phyloP scores from a whole-genome alignment of 2,329 filamentous ascomycete species.

The Byssoonygena ceratinophila region DNA sequence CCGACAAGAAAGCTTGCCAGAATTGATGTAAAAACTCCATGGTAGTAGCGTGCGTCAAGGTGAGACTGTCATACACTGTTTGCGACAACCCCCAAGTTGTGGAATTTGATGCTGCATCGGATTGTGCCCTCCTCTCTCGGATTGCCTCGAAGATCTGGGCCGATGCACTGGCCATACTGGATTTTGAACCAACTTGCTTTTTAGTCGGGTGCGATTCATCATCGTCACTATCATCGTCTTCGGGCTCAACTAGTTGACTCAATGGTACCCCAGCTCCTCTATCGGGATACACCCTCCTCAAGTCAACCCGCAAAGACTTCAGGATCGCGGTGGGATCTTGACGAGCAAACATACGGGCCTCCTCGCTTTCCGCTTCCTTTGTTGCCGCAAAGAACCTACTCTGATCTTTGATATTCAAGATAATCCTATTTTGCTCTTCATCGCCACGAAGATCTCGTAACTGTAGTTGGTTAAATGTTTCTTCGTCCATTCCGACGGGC shows the following conservation, averaged over 20 bases:
- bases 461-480: constrained; percentile 61
- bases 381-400: constrained; percentile 55
- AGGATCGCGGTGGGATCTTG: constrained; percentile 63
- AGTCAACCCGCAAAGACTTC: constrained; percentile 51
- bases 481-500: constrained; percentile 58
- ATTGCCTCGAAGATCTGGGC: constrained; percentile 50
- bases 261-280: constrained; percentile 59
- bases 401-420: constrained; percentile 80
- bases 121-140: constrained; percentile 45
- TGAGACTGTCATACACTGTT: constrained; percentile 51
- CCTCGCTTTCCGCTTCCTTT: constrained; percentile 32
- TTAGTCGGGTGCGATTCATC: constrained; percentile 38
- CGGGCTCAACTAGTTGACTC: constrained; percentile 48
- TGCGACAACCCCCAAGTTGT: constrained; percentile 40
- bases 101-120: constrained; percentile 28
- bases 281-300: constrained; percentile 41
- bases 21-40: constrained; percentile 97
- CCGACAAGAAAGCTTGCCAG: constrained; percentile 84
- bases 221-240: constrained; percentile 51
- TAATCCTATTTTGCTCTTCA: constrained; percentile 62
- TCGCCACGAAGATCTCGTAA: constrained; percentile 71
- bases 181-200: constrained; percentile 54
- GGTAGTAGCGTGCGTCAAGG: constrained; percentile 78
- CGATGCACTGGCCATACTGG: constrained; percentile 48
- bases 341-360: constrained; percentile 51